Evolutionary conservation across 2,329 filamentous ascomycete species (phyloP).

Genomic region (Chrysoporthe cubensis): DNA sequence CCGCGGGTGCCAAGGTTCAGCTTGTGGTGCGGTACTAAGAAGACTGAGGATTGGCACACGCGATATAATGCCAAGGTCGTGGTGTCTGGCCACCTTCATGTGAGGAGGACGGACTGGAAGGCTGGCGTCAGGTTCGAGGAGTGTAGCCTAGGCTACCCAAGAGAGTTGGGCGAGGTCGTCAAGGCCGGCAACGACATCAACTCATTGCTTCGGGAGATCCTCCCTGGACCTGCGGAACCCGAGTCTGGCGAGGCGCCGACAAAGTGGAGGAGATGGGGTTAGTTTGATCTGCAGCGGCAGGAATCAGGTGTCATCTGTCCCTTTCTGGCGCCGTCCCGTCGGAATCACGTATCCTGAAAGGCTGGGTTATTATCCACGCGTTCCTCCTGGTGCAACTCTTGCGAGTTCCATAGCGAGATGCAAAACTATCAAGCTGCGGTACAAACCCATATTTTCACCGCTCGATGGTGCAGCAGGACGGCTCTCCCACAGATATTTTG

Average conservation of each 20-base stretch:
- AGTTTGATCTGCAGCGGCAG: not conserved
- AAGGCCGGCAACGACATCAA: conserved; percentile 39
- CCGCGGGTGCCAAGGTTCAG: conserved; percentile 42
- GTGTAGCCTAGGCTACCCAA: conserved; percentile 43
- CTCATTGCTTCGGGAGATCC: conserved; percentile 41
- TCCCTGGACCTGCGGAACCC: conserved; percentile 25
- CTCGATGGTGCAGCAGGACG: not conserved
- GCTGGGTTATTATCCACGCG: not conserved
- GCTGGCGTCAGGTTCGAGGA: conserved; percentile 44
- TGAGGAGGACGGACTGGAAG: conserved; percentile 45
- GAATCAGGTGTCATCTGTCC: not conserved
- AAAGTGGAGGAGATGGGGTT: conserved; percentile 26
- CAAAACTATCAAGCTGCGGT: not conserved
- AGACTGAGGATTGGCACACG: conserved; percentile 42
- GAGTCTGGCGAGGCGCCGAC: conserved; percentile 19
- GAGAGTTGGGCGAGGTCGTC: conserved; percentile 41
- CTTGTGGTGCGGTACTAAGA: conserved; percentile 44
- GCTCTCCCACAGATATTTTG: not conserved
- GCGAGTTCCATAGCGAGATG: not conserved
- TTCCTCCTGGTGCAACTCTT: not conserved
- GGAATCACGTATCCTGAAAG: not conserved
- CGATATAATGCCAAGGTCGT: conserved; percentile 42
- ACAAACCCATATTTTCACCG: not conserved
- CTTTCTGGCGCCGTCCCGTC: not conserved
- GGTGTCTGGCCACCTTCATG: conserved; percentile 42